phyloP scores from a whole-genome alignment of 2,329 filamentous ascomycete genomes.

The Paraconiothyrium sp. region DNA sequence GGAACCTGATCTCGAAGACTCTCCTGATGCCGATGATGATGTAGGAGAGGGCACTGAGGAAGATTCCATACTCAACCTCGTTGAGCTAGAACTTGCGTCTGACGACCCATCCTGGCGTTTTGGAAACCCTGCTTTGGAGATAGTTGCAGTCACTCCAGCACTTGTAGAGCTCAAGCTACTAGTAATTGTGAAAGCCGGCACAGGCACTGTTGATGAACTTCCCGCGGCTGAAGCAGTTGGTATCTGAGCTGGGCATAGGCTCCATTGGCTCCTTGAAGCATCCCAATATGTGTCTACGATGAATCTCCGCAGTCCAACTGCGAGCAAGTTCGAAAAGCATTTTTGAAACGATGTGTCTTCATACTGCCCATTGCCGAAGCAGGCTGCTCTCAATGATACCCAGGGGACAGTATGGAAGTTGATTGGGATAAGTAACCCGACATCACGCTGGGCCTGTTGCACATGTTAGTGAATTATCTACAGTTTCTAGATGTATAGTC shows the following conservation, averaged over 20 bases:
- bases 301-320: conserved; percentile 66
- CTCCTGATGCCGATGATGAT: neutral
- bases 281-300: conserved; percentile 73
- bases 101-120: conserved; percentile 24
- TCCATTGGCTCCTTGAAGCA: conserved; percentile 62
- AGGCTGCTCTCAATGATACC: conserved; percentile 66
- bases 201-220: conserved; percentile 16
- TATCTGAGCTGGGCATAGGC: conserved; percentile 68
- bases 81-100: conserved; percentile 11
- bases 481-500: neutral
- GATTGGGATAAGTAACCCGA: conserved; percentile 67
- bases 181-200: conserved; percentile 17
- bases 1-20: neutral
- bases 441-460: conserved; percentile 68
- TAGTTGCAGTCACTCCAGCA: conserved; percentile 12
- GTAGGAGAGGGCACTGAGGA: neutral
- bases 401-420: conserved; percentile 69
- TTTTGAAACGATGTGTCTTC: conserved; percentile 60
- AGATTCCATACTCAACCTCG: neutral
- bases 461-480: conserved; percentile 21
- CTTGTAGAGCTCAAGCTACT: neutral
- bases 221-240: conserved; percentile 39
- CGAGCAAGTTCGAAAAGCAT: conserved; percentile 71
- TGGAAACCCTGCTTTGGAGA: neutral
- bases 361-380: conserved; percentile 65